These are phyloP conservation scores for Leccinum longicurvipes DNA, from an alignment of 768 basidiomycete species.

Conservation along the genomic window DNA sequence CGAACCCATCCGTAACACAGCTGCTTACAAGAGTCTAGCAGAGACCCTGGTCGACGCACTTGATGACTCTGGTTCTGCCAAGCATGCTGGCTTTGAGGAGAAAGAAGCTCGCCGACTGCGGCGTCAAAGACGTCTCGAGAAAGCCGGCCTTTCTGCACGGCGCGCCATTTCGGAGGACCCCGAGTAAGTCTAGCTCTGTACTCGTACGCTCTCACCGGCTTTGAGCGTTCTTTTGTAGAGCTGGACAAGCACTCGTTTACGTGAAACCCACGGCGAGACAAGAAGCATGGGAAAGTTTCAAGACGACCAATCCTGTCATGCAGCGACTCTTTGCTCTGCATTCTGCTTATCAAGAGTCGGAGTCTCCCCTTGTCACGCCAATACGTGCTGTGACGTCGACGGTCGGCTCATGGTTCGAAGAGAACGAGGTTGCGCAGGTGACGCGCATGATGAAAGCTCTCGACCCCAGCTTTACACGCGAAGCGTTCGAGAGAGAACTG, in stretches of 20 bases:
- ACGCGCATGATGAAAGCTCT: slow-evolving; percentile 81
- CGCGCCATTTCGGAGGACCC: slow-evolving; percentile 65
- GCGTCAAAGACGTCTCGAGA: slow-evolving; percentile 75
- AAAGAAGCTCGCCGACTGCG: slow-evolving; percentile 84
- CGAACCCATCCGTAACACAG: slow-evolving; percentile 95
- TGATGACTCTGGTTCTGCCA: slow-evolving; percentile 89
- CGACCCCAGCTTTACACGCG: slow-evolving; percentile 85
- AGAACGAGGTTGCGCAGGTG: slow-evolving; percentile 98
- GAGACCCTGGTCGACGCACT: slow-evolving; percentile 90
- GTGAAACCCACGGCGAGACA: slow-evolving; percentile 79
- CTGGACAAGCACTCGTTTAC: slow-evolving; percentile 80
- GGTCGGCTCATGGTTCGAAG: slow-evolving; percentile 89
- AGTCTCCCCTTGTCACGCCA: slow-evolving; percentile 81
- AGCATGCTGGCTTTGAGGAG: slow-evolving; percentile 95
- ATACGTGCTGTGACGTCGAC: slow-evolving; percentile 81
- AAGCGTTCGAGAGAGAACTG: slow-evolving; percentile 84
- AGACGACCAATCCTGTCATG: slow-evolving; percentile 76
- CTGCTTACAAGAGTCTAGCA: slow-evolving; percentile 87
- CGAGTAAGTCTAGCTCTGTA: slow-evolving; percentile 55
- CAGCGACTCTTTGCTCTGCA: slow-evolving; percentile 55
- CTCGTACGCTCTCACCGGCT: neutral
- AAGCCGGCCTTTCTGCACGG: slow-evolving; percentile 65
- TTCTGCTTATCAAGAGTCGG: slow-evolving; percentile 84
- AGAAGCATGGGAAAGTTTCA: slow-evolving; percentile 77
- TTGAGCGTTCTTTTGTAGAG: slow-evolving; percentile 44